Conservation (phyloP, 805 yeast genomes). For the Sungouiella thailandica region DNA sequence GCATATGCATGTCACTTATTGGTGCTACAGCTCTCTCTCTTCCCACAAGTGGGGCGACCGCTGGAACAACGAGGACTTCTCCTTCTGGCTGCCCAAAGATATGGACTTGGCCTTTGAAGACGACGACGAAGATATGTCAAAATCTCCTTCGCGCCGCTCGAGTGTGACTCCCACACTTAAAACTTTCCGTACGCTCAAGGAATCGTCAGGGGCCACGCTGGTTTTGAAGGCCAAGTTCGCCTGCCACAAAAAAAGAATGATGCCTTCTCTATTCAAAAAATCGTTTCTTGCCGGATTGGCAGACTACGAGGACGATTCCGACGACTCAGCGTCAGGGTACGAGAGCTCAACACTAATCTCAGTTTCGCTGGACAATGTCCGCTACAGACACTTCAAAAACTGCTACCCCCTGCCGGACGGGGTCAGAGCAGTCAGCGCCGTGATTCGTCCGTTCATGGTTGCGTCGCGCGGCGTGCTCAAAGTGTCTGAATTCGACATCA, state of each 20-base stretch:
- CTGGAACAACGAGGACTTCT: slow-evolving; percentile 93
- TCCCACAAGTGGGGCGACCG: slow-evolving; percentile 82
- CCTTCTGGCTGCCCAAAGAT: slow-evolving; percentile 76
- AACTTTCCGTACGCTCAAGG: slow-evolving; percentile 6
- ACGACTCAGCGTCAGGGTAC: slow-evolving; percentile 1
- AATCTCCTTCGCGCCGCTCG: slow-evolving; percentile 6
- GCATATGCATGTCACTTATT: slow-evolving; percentile 67
- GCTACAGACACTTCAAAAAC: slow-evolving; percentile 23
- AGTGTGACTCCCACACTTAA: slow-evolving; percentile 12
- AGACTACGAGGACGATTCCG: slow-evolving; percentile 4
- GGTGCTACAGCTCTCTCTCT: slow-evolving; percentile 79
- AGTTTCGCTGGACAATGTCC: slow-evolving; percentile 9
- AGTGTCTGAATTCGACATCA: slow-evolving; percentile 56
- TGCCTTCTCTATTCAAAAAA: slow-evolving; percentile 8
- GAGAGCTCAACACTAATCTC: slow-evolving; percentile 11
- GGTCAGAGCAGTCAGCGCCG: slow-evolving; percentile 68
- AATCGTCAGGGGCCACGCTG: slow-evolving; percentile 6
- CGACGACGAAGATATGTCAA: slow-evolving; percentile 8
- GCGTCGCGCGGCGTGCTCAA: slow-evolving; percentile 56
- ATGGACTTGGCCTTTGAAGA: slow-evolving; percentile 20
- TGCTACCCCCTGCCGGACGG: slow-evolving; percentile 52
- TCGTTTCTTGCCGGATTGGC: slow-evolving; percentile 2
- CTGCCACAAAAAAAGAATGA: slow-evolving; percentile 8
- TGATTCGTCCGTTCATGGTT: slow-evolving; percentile 71
- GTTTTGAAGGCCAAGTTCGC: slow-evolving; percentile 7